Conservation (phyloP, 768 basidiomycete genomes). For the button mushroom (Agaricus bisporus) region DNA sequence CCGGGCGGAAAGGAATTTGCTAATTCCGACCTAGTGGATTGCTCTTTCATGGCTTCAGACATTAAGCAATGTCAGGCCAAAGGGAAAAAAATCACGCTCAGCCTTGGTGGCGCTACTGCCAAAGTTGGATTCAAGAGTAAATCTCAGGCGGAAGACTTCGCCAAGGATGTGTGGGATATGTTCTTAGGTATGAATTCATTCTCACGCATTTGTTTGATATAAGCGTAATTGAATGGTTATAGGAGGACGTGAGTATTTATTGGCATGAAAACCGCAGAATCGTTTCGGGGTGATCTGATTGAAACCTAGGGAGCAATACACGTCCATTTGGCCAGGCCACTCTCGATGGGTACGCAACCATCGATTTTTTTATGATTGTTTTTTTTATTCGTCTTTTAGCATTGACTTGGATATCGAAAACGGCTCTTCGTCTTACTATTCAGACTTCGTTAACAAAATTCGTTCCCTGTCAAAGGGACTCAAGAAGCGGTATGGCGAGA, state of each 20-base stretch:
- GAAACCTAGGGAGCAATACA: conserved; percentile 28
- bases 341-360: conserved; percentile 51
- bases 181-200: conserved; percentile 45
- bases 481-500: conserved; percentile 36
- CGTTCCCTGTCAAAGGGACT: conserved; percentile 41
- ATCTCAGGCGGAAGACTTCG: conserved; percentile 46
- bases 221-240: neutral
- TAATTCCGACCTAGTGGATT: conserved; percentile 59
- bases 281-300: neutral
- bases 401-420: conserved; percentile 71
- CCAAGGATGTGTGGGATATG: conserved; percentile 59
- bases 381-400: conserved; percentile 18
- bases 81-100: conserved; percentile 50
- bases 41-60: conserved; percentile 51
- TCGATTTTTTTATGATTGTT: neutral
- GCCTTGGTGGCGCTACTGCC: conserved; percentile 54
- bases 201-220: neutral
- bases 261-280: neutral
- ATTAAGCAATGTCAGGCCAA: conserved; percentile 61
- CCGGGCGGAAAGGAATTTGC: conserved; percentile 40
- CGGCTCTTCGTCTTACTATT: conserved; percentile 44
- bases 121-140: conserved; percentile 50
- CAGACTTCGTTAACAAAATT: conserved; percentile 46
- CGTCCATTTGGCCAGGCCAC: conserved; percentile 66
- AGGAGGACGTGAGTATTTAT: conserved; percentile 25